Base-by-base conservation (phyloP, 768 basidiomycete genomes). In the Russula lepida region DNA sequence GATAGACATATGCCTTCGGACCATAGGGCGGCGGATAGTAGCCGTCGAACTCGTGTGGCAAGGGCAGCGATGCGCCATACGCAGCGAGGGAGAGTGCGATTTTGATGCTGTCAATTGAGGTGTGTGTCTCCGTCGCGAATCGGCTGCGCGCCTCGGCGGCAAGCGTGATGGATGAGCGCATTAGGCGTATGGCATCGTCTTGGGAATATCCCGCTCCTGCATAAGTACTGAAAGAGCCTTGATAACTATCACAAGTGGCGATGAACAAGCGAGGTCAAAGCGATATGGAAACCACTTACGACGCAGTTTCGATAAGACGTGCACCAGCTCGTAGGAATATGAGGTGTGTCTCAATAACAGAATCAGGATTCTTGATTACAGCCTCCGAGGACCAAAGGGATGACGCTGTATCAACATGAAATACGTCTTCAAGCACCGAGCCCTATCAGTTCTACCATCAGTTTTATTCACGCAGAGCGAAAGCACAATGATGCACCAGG, bases 11-110 rank as follows among this genome's bases (percentile, higher is more conserved):
- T 12, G 69, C 78, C 58, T 71, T 75, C 3, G 88, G 88, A 1
- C 88, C 88, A 67, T 79, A 89, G 0, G 88, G 87, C 0, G 85
- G 84, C 2, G 89, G 89, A 68, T 90, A 92, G 64, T 80, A 74
- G 7, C 88, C 90, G 60, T 79, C 77, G 67, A 85, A 91, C 69
- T 92, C 90, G 60, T 88, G 84, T 56, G 86, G 79, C 0, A 84
- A 82, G 7, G 71, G 69, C 17, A 89, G 74, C 5, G 80, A 84
- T 1, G 86, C 85, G 39, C 89, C 89, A 67, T 81, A 90, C 0
- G 88, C 84, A 19, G 90, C 89, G 30, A 91, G 72, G 6, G 86
- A 89, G 5, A 93, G 76, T 3, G 81, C 85, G 37, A 92, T 78
- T 28, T 73, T 76, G 64, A 79, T 68, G 51, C 71, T 70, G 47